These are phyloP conservation scores for Leucoagaricus sp. DNA, from an alignment of 1,284 basidiomycete genomes.

Conservation along the genomic window DNA sequence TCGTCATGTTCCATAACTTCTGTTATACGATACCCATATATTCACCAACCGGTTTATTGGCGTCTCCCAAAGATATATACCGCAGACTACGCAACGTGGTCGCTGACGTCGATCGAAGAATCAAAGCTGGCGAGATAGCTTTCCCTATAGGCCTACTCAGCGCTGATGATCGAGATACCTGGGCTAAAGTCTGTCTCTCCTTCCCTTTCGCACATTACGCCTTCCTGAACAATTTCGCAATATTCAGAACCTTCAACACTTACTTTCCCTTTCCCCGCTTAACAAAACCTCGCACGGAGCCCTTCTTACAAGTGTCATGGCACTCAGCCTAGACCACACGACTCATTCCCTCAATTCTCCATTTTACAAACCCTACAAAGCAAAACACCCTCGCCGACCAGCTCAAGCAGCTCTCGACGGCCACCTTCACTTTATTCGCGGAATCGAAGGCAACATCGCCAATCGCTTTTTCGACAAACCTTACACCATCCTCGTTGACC, in stretches of 20 bases:
- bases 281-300: constrained; percentile 64
- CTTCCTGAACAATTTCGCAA: constrained; percentile 14
- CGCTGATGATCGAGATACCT: constrained; percentile 81
- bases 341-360: constrained; percentile 46
- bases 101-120: constrained; percentile 62
- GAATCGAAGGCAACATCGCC: constrained; percentile 60
- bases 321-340: constrained; percentile 68
- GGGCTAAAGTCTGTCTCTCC: constrained; percentile 64
- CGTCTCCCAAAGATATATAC: constrained; percentile 63
- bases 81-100: constrained; percentile 66
- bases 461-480: constrained; percentile 97
- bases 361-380: constrained; percentile 23
- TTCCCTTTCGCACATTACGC: not conserved
- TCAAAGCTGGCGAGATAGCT: constrained; percentile 54
- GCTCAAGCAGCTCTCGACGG: constrained; percentile 58
- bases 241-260: constrained; percentile 68
- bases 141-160: constrained; percentile 74
- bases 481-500: constrained; percentile 82
- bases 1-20: constrained; percentile 81
- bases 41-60: constrained; percentile 32
- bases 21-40: constrained; percentile 81
- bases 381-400: constrained; percentile 27
- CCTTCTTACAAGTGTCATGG: constrained; percentile 79
- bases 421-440: constrained; percentile 79
- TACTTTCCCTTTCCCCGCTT: constrained; percentile 64